Conservation (phyloP, 768 basidiomycete genomes). For the Dictyophora rubrovolvata region DNA sequence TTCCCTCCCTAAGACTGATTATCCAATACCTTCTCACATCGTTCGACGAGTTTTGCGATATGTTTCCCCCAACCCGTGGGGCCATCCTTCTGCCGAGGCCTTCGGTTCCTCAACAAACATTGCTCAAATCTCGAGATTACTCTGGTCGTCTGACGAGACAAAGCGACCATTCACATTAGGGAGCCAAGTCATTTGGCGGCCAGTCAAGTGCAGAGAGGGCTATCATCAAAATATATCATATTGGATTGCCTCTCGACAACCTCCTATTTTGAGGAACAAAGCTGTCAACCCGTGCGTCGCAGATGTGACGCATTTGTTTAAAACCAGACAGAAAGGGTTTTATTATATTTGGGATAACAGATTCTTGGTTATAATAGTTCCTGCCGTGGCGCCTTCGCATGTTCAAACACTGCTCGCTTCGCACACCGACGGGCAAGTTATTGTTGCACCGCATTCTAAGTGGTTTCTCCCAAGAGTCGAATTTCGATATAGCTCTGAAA, state of each 20-base stretch:
- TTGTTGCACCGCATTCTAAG: slow-evolving; percentile 5
- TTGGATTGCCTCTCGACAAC: slow-evolving; percentile 58
- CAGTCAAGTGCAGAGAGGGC: slow-evolving; percentile 15
- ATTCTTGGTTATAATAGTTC: slow-evolving; percentile 35
- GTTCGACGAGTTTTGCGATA: slow-evolving; percentile 47
- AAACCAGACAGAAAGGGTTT: slow-evolving; percentile 12
- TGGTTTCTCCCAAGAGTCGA: slow-evolving; percentile 12
- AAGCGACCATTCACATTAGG: slow-evolving; percentile 41
- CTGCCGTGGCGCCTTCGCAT: slow-evolving; percentile 6
- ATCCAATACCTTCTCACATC: slow-evolving; percentile 12
- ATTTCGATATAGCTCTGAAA: not conserved
- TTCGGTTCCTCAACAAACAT: slow-evolving; percentile 39
- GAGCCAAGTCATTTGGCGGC: slow-evolving; percentile 54
- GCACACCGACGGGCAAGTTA: not conserved
- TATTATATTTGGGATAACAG: slow-evolving; percentile 56
- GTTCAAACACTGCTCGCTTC: not conserved
- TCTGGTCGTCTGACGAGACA: slow-evolving; percentile 13
- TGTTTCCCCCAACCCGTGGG: slow-evolving; percentile 70
- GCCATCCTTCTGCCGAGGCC: slow-evolving; percentile 52
- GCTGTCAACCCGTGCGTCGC: slow-evolving; percentile 18
- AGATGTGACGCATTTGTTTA: slow-evolving; percentile 19
- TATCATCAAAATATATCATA: slow-evolving; percentile 7
- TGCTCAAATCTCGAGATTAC: slow-evolving; percentile 27
- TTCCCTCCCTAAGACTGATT: slow-evolving; percentile 12
- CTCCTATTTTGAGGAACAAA: slow-evolving; percentile 15